Conservation (phyloP, 768 basidiomycete genomes). For the Crepidotus variabilis region DNA sequence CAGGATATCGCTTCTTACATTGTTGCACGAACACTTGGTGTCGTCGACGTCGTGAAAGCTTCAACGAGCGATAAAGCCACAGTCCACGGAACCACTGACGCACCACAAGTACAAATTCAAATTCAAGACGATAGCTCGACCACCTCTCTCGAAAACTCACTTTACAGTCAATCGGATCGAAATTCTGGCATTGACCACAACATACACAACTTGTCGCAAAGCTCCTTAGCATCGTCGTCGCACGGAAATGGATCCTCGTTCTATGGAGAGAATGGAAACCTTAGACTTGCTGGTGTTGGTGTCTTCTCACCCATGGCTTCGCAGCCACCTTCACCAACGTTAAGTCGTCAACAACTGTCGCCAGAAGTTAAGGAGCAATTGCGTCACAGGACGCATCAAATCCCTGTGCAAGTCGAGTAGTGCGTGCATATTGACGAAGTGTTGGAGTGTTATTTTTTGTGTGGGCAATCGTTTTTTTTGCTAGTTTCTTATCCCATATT, state of each 20-base stretch:
- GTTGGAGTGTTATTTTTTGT: neutral
- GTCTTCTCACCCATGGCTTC: conserved; percentile 72
- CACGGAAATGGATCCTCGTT: conserved; percentile 27
- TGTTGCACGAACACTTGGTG: conserved; percentile 78
- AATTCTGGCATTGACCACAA: neutral
- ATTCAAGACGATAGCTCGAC: neutral
- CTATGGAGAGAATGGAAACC: conserved; percentile 43
- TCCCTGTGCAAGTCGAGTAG: neutral
- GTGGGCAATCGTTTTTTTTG: no score
- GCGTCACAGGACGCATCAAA: conserved; percentile 19
- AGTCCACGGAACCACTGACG: conserved; percentile 21
- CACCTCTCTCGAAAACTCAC: neutral
- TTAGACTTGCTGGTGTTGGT: conserved; percentile 65
- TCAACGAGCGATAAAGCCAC: conserved; percentile 61
- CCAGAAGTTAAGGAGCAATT: conserved; percentile 18
- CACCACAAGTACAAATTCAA: conserved; percentile 12
- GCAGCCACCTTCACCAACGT: conserved; percentile 60
- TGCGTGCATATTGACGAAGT: neutral
- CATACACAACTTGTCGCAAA: neutral
- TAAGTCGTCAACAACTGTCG: conserved; percentile 33
- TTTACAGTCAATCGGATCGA: conserved; percentile 1
- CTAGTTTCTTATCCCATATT: neutral
- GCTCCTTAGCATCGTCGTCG: neutral
- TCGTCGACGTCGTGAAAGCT: conserved; percentile 71
- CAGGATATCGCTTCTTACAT: conserved; percentile 81